Conservation (phyloP, 192 early-diverging fungal species). For the Coemansia sp. region DNA sequence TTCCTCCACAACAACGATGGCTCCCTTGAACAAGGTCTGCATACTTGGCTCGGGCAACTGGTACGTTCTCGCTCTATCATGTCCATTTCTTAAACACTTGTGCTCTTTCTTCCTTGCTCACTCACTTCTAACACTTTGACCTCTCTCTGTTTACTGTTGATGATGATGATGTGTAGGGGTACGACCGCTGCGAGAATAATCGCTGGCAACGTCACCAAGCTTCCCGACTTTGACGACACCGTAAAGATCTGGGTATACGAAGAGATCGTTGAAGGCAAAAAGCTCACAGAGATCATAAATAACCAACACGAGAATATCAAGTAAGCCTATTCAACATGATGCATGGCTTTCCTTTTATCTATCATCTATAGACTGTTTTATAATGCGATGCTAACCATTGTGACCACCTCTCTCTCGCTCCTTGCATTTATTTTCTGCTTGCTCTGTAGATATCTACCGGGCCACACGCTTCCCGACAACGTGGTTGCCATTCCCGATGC, state of each 20-base stretch:
- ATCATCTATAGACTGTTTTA: too few species aligned
- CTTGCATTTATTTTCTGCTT: neutral
- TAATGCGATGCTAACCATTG: neutral
- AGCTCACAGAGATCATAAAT: slow-evolving; percentile 95
- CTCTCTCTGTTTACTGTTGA: neutral
- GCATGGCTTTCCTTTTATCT: neutral
- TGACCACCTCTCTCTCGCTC: neutral
- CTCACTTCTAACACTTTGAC: neutral
- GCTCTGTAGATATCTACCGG: slow-evolving; percentile 69
- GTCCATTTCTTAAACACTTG: neutral
- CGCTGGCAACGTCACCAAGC: slow-evolving; percentile 74
- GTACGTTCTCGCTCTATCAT: slow-evolving; percentile 51
- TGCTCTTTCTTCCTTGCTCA: neutral
- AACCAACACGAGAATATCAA: slow-evolving; percentile 88
- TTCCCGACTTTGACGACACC: slow-evolving; percentile 68
- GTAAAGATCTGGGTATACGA: slow-evolving; percentile 98
- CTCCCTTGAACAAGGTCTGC: slow-evolving; percentile 70
- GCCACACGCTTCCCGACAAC: slow-evolving; percentile 80
- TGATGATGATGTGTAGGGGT: slow-evolving; percentile 64
- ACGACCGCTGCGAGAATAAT: slow-evolving; percentile 91
- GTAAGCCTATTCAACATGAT: slow-evolving; percentile 23
- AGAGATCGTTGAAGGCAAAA: slow-evolving; percentile 79
- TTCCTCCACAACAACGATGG: slow-evolving; percentile 19
- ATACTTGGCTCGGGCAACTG: slow-evolving; percentile 97
- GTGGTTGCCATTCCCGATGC: slow-evolving; percentile 85